phyloP scores from a whole-genome alignment of 441 rosid genomes.

The Gossypium davidsonii region DNA sequence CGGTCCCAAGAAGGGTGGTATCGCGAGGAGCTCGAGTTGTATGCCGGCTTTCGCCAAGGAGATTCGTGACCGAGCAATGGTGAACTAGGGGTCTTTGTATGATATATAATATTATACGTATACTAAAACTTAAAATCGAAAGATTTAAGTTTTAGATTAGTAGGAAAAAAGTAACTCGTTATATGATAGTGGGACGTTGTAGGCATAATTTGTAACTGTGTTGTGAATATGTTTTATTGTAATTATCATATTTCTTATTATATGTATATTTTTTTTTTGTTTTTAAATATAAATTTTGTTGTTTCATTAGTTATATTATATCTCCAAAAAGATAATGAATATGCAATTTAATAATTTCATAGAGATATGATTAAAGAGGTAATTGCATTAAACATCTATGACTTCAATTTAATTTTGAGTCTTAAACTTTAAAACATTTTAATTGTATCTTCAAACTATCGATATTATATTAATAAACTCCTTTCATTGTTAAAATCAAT shows the following conservation, averaged over 20 bases:
- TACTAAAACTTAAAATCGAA: not conserved
- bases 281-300: not conserved
- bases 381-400: no score
- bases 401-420: no score
- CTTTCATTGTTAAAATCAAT: no score
- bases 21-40: conserved; percentile 70
- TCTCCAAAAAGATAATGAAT: not conserved
- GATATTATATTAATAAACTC: no score
- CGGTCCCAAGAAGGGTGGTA: conserved; percentile 28
- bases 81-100: conserved; percentile 14
- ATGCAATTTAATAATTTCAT: not conserved
- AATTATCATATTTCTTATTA: not conserved
- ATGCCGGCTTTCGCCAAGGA: conserved; percentile 51
- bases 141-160: not conserved
- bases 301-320: not conserved
- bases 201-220: not conserved
- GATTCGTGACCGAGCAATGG: conserved; percentile 19
- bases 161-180: no score
- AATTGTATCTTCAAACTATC: no score
- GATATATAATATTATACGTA: not conserved
- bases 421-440: no score
- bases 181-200: no score
- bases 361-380: no score
- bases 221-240: not conserved
- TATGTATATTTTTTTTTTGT: not conserved